phyloP scores from a whole-genome alignment of 257 asterid genomes.

The Schizonepeta tenuifolia region DNA sequence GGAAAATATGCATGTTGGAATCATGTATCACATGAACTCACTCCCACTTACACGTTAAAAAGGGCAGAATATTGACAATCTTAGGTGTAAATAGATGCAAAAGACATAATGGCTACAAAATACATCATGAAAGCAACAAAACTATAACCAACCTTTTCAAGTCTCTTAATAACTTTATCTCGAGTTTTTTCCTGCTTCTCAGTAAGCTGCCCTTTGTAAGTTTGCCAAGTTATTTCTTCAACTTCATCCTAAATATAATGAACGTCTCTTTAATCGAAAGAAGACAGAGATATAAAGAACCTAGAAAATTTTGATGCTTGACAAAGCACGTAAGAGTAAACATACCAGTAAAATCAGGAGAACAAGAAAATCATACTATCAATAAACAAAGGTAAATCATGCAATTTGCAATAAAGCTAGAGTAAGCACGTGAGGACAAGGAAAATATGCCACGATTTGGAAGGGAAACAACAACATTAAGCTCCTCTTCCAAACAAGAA shows the following conservation, averaged over 20 bases:
- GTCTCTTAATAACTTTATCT: constrained; percentile 88
- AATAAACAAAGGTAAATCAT: constrained; percentile 9
- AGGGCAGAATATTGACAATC: neutral
- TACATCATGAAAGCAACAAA: constrained; percentile 11
- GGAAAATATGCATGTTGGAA: constrained; percentile 2
- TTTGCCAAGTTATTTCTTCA: constrained; percentile 98
- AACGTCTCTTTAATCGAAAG: constrained; percentile 25
- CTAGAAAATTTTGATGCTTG: constrained; percentile 8
- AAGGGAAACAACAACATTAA: neutral
- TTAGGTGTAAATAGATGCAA: constrained; percentile 5
- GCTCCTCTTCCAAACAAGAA: neutral
- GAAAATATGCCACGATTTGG: neutral
- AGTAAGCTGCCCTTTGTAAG: constrained; percentile 90
- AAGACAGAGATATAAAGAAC: neutral
- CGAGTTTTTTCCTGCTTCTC: constrained; percentile 98
- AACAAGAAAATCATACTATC: constrained; percentile 12
- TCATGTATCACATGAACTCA: constrained; percentile 7
- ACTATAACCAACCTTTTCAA: constrained; percentile 71
- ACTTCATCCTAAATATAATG: constrained; percentile 61
- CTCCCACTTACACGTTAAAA: constrained; percentile 18
- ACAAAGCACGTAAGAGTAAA: constrained; percentile 14
- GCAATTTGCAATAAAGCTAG: neutral
- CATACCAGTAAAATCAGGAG: neutral
- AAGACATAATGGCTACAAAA: neutral
- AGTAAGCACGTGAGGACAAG: constrained; percentile 14